Base-by-base conservation (phyloP, 768 basidiomycete species). In the Russula compacta region DNA sequence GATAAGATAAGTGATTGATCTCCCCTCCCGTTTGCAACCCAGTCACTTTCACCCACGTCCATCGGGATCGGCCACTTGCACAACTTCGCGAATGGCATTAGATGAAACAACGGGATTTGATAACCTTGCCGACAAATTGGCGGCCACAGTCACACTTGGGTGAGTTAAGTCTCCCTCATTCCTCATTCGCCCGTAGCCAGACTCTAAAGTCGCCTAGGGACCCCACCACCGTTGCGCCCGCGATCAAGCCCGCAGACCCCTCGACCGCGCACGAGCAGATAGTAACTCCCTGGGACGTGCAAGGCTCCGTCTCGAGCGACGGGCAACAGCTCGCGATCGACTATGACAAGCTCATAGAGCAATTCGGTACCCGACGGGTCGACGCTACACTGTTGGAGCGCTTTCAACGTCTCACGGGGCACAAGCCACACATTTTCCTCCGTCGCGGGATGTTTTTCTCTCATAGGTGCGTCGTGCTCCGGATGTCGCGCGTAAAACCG, bases 221-320 rank as follows among this genome's bases (percentile, higher is more conserved):
- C 12, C 11, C 17, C 44, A 29, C 24, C 32, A 21, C 51, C 4
- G 42, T 29, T 9, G 57, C 67, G 1, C 67, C 70, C 0, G 69
- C 69, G 33, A 67, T 73, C 56, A 74, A 74, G 50, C 73, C 75
- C 29, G 71, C 67, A 11, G 65, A 71, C 48, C 68, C 70, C 0
- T 55, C 72, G 4, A 51, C 62, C 9, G 67, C 70, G 0, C 78
- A 80, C 55, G 84, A 80, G 17, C 95, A 98, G 72, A 79, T 93
- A 56, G 86, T 99, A 48, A 98, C 97, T 0, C 97, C 97, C 15
- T 99, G 97, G 91, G 93, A 98, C 66, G 97, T 98, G 7, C 88
- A 95, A 67, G 97, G 95, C 54, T 86, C 84, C 33, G 87, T 97
- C 10, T 83, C 89, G 6, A 80, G 76, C 21, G 92, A 97, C 68